Conservation (phyloP, 805 yeast species). For the Zygoascus ofunaensis region DNA sequence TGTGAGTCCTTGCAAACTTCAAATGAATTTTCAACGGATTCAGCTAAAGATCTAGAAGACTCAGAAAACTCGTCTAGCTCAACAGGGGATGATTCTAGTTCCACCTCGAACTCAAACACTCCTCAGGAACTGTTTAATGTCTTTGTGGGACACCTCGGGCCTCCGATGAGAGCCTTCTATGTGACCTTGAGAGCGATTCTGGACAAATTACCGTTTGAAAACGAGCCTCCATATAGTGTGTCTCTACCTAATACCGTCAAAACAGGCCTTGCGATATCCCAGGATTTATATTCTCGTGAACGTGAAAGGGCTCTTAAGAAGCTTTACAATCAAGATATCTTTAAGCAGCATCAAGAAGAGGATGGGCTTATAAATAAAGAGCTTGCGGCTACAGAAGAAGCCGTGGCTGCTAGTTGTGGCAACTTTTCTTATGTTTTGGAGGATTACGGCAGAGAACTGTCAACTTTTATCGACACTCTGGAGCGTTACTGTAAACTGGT, state of each 20-base stretch:
- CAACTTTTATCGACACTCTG: constrained; percentile 37
- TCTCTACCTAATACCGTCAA: constrained; percentile 36
- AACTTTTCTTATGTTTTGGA: constrained; percentile 60
- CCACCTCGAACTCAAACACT: background rate
- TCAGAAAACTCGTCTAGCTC: background rate
- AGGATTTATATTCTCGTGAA: constrained; percentile 45
- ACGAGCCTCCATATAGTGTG: constrained; percentile 28
- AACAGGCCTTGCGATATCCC: constrained; percentile 38
- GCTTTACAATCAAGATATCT: constrained; percentile 48
- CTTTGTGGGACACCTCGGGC: constrained; percentile 61
- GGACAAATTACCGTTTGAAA: constrained; percentile 48
- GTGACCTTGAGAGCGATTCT: constrained; percentile 56
- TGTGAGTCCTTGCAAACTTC: background rate
- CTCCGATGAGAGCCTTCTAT: constrained; percentile 59
- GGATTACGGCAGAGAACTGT: constrained; percentile 52
- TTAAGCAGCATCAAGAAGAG: constrained; percentile 27
- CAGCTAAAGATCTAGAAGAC: background rate
- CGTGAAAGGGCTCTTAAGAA: constrained; percentile 49
- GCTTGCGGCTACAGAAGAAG: constrained; percentile 52
- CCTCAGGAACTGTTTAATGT: constrained; percentile 46
- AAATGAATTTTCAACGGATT: too few relatives aligned
- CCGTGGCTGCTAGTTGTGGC: constrained; percentile 77
- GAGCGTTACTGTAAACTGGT: constrained; percentile 31
- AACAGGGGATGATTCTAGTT: background rate
- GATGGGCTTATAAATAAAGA: constrained; percentile 21